Evolutionary conservation across 2,329 filamentous ascomycete species (phyloP), one percentile per base, ranked within the genome.

Genomic region (Sporothrix protearum): DNA sequence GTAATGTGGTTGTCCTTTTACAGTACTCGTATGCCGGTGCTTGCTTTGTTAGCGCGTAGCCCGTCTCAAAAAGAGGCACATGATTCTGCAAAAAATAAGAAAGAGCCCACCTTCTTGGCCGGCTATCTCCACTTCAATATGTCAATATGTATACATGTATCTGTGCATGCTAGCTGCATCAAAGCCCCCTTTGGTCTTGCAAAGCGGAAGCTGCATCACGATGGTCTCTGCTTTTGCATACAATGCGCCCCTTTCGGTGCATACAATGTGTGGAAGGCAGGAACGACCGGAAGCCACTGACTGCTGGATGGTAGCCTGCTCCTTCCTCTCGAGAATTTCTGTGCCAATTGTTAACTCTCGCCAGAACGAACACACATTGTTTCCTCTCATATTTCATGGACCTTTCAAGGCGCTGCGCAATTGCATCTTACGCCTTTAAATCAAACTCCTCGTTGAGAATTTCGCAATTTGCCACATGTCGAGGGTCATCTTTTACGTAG

Each of bases 61-160:
- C 77, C 79, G 81, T 82, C 80, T 82, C 78, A 78, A 79, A 81
- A 80, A 80, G 72, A 81, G 78, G 80, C 82, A 84, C 82, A 84
- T 84, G 82, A 84, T 73, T 71, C 69, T 51, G 80, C 81, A 79
- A 79, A 75, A 75, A 71, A 68, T 51, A 10, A n/a, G 61, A 47
- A 45, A 47, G 59, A 49, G 39, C 28, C 80, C 81, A 22, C 80
- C 80, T 71, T 61, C 69, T 68, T 66, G 36, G 70, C 63, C 53
- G n/a, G 63, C 33, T 33, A 30, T 51, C 63, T 19, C 68, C 68
- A 61, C 68, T 25, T 39, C 16, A 22, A 9, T 7, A 49, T 61
- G 68, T 49, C n/a, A n/a, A n/a, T n/a, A n/a, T n/a, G n/a, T n/a
- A n/a, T n/a, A n/a, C n/a, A 36, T n/a, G 22, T 45, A 2, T 45